These are phyloP conservation scores for Echium plantagineum DNA, from an alignment of 257 asterid species.

Conservation along the genomic window DNA sequence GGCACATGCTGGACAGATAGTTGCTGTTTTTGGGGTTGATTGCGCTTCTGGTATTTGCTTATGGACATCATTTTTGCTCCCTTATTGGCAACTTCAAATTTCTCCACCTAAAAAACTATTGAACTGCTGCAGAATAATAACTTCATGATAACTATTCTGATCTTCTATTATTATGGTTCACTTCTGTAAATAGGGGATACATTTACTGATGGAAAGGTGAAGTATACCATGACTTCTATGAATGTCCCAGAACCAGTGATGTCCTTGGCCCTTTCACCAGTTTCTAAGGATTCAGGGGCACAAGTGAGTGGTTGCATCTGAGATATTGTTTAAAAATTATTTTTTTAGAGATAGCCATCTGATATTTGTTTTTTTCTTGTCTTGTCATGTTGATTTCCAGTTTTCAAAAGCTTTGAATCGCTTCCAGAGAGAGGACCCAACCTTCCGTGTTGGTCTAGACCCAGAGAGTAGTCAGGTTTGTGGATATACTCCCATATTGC, in stretches of 20 bases:
- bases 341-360: constrained; percentile 2
- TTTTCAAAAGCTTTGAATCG: constrained; percentile 98
- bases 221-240: constrained; percentile 97
- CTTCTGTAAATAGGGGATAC: constrained; percentile 69
- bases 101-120: background rate
- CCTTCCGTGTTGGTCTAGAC: constrained; percentile 94
- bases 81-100: constrained; percentile 2
- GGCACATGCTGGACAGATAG: constrained; percentile 99
- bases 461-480: constrained; percentile 90
- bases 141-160: background rate
- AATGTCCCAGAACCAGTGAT: constrained; percentile 99
- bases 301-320: constrained; percentile 47
- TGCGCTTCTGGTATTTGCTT: constrained; percentile 79
- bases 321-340: constrained; percentile 6
- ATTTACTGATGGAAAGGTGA: constrained; percentile 90
- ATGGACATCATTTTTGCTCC: background rate
- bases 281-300: constrained; percentile 93
- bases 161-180: constrained; percentile 8
- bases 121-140: background rate
- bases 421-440: constrained; percentile 95
- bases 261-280: constrained; percentile 93
- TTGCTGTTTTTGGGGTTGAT: constrained; percentile 98
- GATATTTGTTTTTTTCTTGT: background rate
- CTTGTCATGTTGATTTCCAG: constrained; percentile 33
- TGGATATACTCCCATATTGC: constrained; percentile 4